phyloP scores from a whole-genome alignment of 2,329 filamentous ascomycete species.

The Calonectria pseudoturangicola region DNA sequence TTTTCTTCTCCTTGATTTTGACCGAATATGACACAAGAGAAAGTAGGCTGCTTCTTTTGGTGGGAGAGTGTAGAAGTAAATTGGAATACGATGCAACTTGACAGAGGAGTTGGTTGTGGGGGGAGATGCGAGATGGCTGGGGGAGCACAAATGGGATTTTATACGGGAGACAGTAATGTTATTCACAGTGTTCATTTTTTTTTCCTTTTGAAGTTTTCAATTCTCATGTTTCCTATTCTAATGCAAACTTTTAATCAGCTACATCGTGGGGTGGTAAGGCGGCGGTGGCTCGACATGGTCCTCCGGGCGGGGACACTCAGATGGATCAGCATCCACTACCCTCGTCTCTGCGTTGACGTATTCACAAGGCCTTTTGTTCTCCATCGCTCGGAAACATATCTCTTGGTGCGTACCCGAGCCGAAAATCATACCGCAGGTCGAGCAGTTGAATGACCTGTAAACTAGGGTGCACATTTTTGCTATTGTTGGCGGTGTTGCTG shows the following conservation, averaged over 20 bases:
- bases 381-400: not conserved
- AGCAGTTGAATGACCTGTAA: not conserved
- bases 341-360: not conserved
- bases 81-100: not conserved
- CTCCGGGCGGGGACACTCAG: too few relatives aligned
- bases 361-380: not conserved
- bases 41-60: not conserved
- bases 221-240: not conserved
- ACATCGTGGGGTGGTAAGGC: too few relatives aligned
- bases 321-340: not conserved
- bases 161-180: not conserved
- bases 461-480: not conserved
- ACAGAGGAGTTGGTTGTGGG: not conserved
- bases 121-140: not conserved
- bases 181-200: not conserved
- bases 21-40: not conserved
- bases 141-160: slow-evolving; percentile 1
- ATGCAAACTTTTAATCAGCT: not conserved
- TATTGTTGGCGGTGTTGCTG: too few relatives aligned
- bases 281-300: too few relatives aligned
- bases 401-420: not conserved
- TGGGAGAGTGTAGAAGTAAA: not conserved
- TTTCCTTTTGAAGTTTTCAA: too few relatives aligned
- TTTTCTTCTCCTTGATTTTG: not conserved
- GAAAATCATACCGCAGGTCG: not conserved